Conservation (phyloP, 2,329 filamentous ascomycete species). For the Exophiala sp. region DNA sequence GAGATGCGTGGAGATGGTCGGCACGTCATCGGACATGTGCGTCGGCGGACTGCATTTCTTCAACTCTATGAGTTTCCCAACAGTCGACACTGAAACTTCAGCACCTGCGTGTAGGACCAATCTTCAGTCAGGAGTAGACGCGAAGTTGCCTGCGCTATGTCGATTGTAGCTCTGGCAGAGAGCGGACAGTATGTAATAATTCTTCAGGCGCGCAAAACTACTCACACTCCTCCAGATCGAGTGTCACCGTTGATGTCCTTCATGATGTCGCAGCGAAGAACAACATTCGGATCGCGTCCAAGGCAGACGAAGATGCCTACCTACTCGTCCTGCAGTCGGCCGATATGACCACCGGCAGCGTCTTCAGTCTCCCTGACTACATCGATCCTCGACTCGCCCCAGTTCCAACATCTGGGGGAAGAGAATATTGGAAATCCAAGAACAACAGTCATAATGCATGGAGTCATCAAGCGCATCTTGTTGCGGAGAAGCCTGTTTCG, state of each 20-base stretch:
- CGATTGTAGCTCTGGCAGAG: slow-evolving; percentile 26
- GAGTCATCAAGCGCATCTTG: slow-evolving; percentile 37
- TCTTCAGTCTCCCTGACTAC: slow-evolving; percentile 37
- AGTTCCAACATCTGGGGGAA: slow-evolving; percentile 19
- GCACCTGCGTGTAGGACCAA: background rate
- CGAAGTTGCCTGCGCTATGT: slow-evolving; percentile 17
- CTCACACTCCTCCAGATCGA: slow-evolving; percentile 16
- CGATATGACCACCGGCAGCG: slow-evolving; percentile 28
- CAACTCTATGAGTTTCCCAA: too few species aligned
- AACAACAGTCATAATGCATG: slow-evolving; percentile 45
- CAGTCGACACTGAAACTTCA: background rate
- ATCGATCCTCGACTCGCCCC: slow-evolving; percentile 36
- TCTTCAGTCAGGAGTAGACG: background rate
- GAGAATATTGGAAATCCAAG: slow-evolving; percentile 26
- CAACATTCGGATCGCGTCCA: slow-evolving; percentile 20
- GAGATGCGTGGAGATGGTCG: too few species aligned
- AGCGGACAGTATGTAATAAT: slow-evolving; percentile 14
- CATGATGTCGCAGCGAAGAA: slow-evolving; percentile 23
- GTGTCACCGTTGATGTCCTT: slow-evolving; percentile 24
- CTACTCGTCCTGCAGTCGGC: slow-evolving; percentile 31
- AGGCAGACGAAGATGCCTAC: slow-evolving; percentile 27
- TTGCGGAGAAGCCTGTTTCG: slow-evolving; percentile 28
- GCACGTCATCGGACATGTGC: too few species aligned
- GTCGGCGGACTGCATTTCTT: too few species aligned
- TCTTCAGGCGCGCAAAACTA: background rate